These are phyloP conservation scores for Trichoderma atroviride DNA, from an alignment of 2,329 filamentous ascomycete genomes.

Conservation along the genomic window DNA sequence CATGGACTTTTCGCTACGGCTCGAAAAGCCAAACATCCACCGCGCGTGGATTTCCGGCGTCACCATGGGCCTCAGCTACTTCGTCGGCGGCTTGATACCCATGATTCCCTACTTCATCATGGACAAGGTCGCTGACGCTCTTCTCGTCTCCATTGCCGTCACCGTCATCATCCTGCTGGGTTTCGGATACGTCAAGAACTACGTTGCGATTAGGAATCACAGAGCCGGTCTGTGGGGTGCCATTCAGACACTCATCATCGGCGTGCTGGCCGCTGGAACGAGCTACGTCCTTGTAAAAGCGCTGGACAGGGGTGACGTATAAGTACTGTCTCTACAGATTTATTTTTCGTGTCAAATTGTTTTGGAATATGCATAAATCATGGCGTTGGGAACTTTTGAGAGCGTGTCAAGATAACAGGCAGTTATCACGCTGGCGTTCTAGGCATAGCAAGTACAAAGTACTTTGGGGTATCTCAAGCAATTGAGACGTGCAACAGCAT, in stretches of 20 bases:
- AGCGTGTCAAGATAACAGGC: neutral
- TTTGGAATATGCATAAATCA: neutral
- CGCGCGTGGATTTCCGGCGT: constrained; percentile 59
- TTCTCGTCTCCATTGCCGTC: constrained; percentile 62
- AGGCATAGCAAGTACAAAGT: neutral
- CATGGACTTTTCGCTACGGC: constrained; percentile 60
- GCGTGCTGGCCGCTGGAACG: constrained; percentile 65
- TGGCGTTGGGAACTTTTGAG: constrained; percentile 18
- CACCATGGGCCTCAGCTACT: constrained; percentile 70
- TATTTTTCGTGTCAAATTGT: neutral
- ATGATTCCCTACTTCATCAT: constrained; percentile 70
- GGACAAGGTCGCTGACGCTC: constrained; percentile 47
- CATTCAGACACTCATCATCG: constrained; percentile 65
- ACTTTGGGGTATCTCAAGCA: neutral
- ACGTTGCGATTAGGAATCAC: constrained; percentile 54
- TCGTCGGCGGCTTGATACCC: constrained; percentile 71
- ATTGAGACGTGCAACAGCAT: neutral
- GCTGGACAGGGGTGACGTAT: constrained; percentile 46
- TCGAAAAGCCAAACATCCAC: constrained; percentile 49
- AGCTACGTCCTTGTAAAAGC: constrained; percentile 64
- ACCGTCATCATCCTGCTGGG: constrained; percentile 62
- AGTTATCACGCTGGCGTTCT: constrained; percentile 12
- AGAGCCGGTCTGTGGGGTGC: constrained; percentile 60
- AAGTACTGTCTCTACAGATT: neutral
- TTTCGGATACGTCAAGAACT: constrained; percentile 69